Conservation (phyloP, 169 alveolate genomes). For the Plasmodium malariae region DNA sequence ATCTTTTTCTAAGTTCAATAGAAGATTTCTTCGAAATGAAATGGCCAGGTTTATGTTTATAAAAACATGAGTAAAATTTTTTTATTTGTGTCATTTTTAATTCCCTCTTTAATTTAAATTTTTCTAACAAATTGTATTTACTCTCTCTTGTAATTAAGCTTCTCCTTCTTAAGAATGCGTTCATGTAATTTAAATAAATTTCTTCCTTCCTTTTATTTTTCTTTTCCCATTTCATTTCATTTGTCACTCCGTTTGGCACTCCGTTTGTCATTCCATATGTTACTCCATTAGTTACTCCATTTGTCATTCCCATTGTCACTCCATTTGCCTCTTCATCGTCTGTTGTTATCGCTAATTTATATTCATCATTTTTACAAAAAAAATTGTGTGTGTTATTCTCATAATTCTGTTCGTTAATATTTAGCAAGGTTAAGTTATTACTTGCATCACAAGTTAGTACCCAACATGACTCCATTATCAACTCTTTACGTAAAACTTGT, state of each 20-base stretch:
- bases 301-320: background rate
- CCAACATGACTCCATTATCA: no score
- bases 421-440: slow-evolving; percentile 32
- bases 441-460: slow-evolving; percentile 52
- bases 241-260: background rate
- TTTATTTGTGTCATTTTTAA: slow-evolving; percentile 1
- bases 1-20: background rate
- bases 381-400: slow-evolving; percentile 1
- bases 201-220: background rate
- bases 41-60: background rate
- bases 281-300: background rate
- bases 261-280: no score
- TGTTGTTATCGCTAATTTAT: slow-evolving; percentile 11
- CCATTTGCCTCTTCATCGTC: slow-evolving; percentile 13
- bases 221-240: slow-evolving; percentile 3
- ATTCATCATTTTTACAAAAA: slow-evolving; percentile 76
- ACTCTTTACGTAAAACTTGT: no score
- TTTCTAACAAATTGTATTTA: slow-evolving; percentile 22
- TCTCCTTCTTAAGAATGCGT: slow-evolving; percentile 3
- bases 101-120: slow-evolving; percentile 22
- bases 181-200: slow-evolving; percentile 26
- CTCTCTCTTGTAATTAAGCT: background rate
- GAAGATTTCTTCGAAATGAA: background rate
- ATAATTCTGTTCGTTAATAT: slow-evolving; percentile 19
- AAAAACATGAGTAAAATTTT: background rate